Conservation (phyloP, 306 rosid species). For the Corylus americana region DNA sequence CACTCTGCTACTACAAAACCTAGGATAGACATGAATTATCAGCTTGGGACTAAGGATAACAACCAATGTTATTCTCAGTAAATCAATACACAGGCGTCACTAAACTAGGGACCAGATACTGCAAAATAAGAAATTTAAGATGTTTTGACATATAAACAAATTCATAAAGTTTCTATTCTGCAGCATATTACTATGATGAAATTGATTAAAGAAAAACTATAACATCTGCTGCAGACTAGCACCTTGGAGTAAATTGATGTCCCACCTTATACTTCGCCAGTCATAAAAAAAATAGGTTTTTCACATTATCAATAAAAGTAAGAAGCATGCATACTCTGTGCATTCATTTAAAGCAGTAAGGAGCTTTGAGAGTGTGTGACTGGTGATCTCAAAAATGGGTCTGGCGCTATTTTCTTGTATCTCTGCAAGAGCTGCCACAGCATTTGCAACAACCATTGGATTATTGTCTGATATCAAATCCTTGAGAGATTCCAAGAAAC, state of each 20-base stretch:
- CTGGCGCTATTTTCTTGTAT: conserved; percentile 85
- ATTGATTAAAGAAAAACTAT: background rate
- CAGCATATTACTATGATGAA: background rate
- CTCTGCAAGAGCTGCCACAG: conserved; percentile 97
- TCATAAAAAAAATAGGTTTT: background rate
- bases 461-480: conserved; percentile 99
- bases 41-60: background rate
- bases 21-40: background rate
- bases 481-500: conserved; percentile 90
- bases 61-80: background rate
- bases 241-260: background rate
- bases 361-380: conserved; percentile 88
- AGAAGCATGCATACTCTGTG: conserved; percentile 80
- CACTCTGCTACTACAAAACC: background rate
- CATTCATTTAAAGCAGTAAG: conserved; percentile 99
- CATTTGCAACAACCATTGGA: conserved; percentile 99
- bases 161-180: background rate
- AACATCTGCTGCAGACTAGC: background rate
- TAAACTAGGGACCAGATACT: background rate
- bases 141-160: background rate
- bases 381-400: conserved; percentile 89
- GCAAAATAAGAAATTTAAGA: background rate
- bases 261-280: background rate
- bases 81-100: background rate
- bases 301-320: conserved; percentile 15